These are phyloP conservation scores for Terana coerulea DNA, from an alignment of 768 basidiomycete species.

Conservation along the genomic window DNA sequence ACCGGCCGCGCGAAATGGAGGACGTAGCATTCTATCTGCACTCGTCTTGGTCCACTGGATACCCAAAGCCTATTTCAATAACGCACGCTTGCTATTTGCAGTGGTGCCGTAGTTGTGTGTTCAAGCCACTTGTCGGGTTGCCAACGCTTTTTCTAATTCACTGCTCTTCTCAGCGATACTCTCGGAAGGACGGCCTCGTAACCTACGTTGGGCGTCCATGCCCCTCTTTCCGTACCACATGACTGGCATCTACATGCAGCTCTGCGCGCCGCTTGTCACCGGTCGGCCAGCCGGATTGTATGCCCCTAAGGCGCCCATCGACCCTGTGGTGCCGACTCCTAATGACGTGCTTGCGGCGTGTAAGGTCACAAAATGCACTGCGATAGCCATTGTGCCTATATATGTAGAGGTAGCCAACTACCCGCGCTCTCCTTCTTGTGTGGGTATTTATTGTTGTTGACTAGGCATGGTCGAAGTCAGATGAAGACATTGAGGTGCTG, in stretches of 20 bases:
- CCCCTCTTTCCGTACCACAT: conserved; percentile 18
- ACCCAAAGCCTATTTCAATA: conserved; percentile 20
- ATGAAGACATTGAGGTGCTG: conserved; percentile 13
- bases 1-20: not conserved
- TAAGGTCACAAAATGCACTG: conserved; percentile 6
- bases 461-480: conserved; percentile 15
- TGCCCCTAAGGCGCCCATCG: conserved; percentile 7
- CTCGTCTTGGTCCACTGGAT: conserved; percentile 21
- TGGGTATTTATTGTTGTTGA: not conserved
- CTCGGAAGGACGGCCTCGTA: conserved; percentile 5
- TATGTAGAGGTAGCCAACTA: conserved; percentile 14
- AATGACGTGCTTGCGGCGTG: conserved; percentile 12
- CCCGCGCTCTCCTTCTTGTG: not conserved
- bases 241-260: conserved; percentile 11
- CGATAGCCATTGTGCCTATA: conserved; percentile 12
- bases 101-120: conserved; percentile 9
- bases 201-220: conserved; percentile 8
- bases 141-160: not conserved
- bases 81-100: conserved; percentile 10
- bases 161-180: not conserved
- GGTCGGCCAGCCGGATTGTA: conserved; percentile 8
- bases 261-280: conserved; percentile 9
- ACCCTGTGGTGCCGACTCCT: conserved; percentile 15
- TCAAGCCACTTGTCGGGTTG: not conserved
- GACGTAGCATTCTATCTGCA: conserved; percentile 10